These are phyloP conservation scores for Camelina hispida DNA, from an alignment of 345 rosid species.

Conservation along the genomic window DNA sequence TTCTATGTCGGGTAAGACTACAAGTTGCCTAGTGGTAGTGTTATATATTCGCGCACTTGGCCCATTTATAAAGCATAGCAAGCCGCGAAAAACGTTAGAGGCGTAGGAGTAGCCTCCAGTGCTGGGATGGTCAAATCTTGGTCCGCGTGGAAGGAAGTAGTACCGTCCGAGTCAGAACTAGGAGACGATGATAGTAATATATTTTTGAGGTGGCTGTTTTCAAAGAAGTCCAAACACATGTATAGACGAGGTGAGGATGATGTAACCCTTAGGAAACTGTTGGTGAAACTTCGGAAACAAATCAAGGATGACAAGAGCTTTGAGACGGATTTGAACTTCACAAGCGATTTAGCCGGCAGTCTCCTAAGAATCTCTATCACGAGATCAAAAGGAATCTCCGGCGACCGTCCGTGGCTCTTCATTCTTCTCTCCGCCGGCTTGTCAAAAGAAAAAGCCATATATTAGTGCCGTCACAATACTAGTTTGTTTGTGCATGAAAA, in stretches of 20 bases:
- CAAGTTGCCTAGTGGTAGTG: conserved; percentile 24
- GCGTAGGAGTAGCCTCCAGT: neutral
- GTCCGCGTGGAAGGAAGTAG: neutral
- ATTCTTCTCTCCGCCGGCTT: too few species aligned
- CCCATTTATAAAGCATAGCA: neutral
- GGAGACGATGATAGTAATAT: neutral
- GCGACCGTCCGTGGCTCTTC: neutral
- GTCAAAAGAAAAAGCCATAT: too few species aligned
- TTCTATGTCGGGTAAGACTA: conserved; percentile 23
- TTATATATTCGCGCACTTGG: conserved; percentile 7
- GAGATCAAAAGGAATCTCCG: conserved; percentile 7
- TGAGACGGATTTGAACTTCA: conserved; percentile 23
- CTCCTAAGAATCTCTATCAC: neutral
- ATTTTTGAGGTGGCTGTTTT: neutral
- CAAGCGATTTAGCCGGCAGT: conserved; percentile 6
- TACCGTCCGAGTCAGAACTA: neutral
- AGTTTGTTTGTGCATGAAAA: too few species aligned
- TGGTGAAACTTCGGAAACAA: neutral
- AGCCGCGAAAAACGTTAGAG: conserved; percentile 24
- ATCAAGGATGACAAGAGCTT: conserved; percentile 10
- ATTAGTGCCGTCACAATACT: too few species aligned
- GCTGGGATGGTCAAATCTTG: conserved; percentile 18
- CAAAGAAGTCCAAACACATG: neutral
- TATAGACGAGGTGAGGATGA: neutral
- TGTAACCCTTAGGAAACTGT: neutral